Conservation (phyloP, 331 rosid species). For the Acacia concinna region DNA sequence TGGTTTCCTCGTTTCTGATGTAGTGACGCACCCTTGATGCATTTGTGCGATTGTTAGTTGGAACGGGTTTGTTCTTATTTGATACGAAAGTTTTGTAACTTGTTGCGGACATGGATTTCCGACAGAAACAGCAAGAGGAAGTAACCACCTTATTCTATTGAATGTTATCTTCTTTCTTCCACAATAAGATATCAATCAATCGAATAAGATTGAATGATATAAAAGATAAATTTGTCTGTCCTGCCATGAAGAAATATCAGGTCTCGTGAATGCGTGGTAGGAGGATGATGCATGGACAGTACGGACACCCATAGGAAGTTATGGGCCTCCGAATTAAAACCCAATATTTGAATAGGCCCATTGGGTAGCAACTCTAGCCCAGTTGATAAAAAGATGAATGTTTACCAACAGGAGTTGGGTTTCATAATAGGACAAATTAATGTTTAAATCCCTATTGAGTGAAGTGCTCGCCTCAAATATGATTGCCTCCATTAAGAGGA, state of each 20-base stretch:
- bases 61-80: constrained; percentile 4
- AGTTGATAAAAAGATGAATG: not conserved
- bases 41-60: constrained; percentile 1
- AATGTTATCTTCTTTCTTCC: not conserved
- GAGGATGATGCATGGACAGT: not conserved
- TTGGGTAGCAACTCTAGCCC: not conserved
- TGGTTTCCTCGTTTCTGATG: constrained; percentile 10
- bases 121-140: not conserved
- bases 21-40: constrained; percentile 2
- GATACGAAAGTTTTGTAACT: constrained; percentile 30
- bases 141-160: not conserved
- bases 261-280: too few species aligned
- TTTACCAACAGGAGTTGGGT: too few species aligned
- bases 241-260: not conserved
- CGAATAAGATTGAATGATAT: not conserved
- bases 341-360: not conserved
- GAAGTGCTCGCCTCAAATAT: too few species aligned
- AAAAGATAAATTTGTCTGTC: not conserved
- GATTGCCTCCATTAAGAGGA: too few species aligned
- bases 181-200: not conserved
- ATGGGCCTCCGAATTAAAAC: not conserved
- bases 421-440: too few species aligned
- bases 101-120: not conserved
- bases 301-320: not conserved
- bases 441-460: too few species aligned